Evolutionary conservation across 129 eudicot species (phyloP).

Genomic region (Helianthus annuus): HanXRQr2.0-SUNRISE NC_035442.2:118588281-118588780

Average conservation of each 20-base stretch:
- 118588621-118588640: no score
- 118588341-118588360: neutral
- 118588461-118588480: neutral
- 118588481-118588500: neutral
- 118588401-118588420: neutral
- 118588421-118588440: constrained; percentile 7
- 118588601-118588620: neutral
- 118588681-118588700: no score
- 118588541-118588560: neutral
- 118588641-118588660: no score
- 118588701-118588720: no score
- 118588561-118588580: neutral
- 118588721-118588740: no score
- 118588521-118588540: neutral
- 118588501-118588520: neutral
- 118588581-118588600: neutral
- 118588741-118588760: neutral
- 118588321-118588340: no score
- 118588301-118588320: no score
- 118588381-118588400: neutral
- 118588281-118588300: no score
- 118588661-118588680: no score
- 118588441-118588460: neutral
- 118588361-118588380: neutral
- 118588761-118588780: neutral